Conservation (phyloP, 805 yeast species). For the Schizosaccharomyces japonicus region DNA sequence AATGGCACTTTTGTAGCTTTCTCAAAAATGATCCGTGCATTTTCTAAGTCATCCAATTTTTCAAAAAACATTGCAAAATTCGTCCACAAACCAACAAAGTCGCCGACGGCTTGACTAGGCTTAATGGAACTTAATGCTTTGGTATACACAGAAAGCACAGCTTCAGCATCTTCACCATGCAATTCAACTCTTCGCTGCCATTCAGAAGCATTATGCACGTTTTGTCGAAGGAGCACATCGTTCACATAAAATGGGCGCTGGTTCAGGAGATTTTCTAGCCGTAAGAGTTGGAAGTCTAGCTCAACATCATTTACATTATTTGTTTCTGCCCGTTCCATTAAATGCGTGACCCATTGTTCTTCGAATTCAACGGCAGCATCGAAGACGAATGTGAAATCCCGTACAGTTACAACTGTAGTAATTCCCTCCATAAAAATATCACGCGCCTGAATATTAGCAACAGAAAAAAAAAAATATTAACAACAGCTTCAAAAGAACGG, state of each 20-base stretch:
- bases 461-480: constrained; percentile 1
- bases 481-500: neutral
- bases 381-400: constrained; percentile 39
- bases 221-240: constrained; percentile 42
- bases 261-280: constrained; percentile 33
- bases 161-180: constrained; percentile 19
- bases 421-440: constrained; percentile 28
- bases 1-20: constrained; percentile 53
- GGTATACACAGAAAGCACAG: constrained; percentile 33
- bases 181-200: constrained; percentile 46
- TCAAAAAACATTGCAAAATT: constrained; percentile 44
- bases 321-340: constrained; percentile 13
- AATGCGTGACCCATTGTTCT: constrained; percentile 23
- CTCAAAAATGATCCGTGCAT: constrained; percentile 38
- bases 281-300: constrained; percentile 23
- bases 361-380: constrained; percentile 40
- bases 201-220: constrained; percentile 32
- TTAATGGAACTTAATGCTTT: constrained; percentile 43
- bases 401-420: constrained; percentile 23
- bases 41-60: constrained; percentile 23
- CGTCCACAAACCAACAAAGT: constrained; percentile 41
- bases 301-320: constrained; percentile 5
- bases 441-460: constrained; percentile 20
- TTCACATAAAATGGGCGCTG: constrained; percentile 34
- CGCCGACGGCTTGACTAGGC: constrained; percentile 26